Conservation (phyloP, 2,329 filamentous ascomycete species). For the Penicillium digitatum region DNA sequence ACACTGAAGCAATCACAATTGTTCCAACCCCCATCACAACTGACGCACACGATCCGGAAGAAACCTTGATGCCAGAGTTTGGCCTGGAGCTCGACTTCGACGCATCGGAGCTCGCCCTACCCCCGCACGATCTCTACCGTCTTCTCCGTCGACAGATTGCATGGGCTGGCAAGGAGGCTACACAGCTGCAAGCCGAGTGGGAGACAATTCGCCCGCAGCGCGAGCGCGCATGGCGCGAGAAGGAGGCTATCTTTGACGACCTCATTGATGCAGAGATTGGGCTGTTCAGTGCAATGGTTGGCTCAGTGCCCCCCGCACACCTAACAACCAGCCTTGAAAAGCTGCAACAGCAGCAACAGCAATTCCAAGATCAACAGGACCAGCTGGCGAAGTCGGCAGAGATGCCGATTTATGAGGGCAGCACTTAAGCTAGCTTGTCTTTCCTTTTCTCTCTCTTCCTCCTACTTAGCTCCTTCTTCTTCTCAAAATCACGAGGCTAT, state of each 20-base stretch:
- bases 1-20: constrained; percentile 17
- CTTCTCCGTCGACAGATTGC: constrained; percentile 46
- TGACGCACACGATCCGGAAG: constrained; percentile 33
- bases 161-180: constrained; percentile 46
- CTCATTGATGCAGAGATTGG: constrained; percentile 41
- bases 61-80: constrained; percentile 37
- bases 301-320: constrained; percentile 6
- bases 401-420: constrained; percentile 5
- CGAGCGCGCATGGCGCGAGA: constrained; percentile 41
- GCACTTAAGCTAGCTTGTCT: constrained; percentile 5
- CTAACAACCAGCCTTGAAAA: constrained; percentile 22
- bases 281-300: constrained; percentile 32
- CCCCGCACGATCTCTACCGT: constrained; percentile 43
- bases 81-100: constrained; percentile 43
- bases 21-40: constrained; percentile 24
- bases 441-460: neutral
- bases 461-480: neutral
- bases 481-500: neutral
- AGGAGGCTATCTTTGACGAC: constrained; percentile 44
- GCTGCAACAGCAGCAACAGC: constrained; percentile 22
- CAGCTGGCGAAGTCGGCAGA: constrained; percentile 15
- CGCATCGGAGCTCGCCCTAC: constrained; percentile 42
- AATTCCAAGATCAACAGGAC: constrained; percentile 21
- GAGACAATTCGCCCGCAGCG: constrained; percentile 36
- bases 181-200: constrained; percentile 40